Percentiles rank a stretch among this genome's conserved stretches.
Conservation (phyloP, 345 rosid species). For the Eucalyptus urophylla region DNA sequence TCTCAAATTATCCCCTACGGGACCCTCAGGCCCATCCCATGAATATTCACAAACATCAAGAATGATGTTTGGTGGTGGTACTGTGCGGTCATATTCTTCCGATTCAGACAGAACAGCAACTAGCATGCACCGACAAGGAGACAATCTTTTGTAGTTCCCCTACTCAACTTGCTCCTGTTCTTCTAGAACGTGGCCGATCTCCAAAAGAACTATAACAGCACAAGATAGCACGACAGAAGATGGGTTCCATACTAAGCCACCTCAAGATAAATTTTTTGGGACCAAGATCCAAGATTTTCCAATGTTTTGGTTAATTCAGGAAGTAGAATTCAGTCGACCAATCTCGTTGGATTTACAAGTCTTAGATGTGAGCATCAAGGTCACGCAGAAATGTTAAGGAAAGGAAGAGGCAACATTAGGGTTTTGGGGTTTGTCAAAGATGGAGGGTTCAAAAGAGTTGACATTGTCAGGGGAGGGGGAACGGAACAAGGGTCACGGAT, state of each 20-base stretch:
- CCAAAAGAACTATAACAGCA: neutral
- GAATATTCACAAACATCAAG: neutral
- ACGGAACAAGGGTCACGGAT: neutral
- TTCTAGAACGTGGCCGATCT: neutral
- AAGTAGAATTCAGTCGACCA: neutral
- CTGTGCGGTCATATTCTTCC: neutral
- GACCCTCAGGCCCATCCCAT: neutral
- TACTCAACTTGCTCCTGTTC: neutral
- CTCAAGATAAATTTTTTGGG: neutral
- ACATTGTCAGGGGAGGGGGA: neutral
- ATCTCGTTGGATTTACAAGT: neutral
- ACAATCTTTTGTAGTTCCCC: neutral
- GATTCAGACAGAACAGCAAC: neutral
- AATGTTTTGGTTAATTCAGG: neutral
- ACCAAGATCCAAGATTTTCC: neutral
- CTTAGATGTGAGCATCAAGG: neutral
- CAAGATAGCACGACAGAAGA: neutral
- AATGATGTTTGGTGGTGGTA: neutral
- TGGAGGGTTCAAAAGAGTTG: neutral
- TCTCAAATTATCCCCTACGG: neutral
- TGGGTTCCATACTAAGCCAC: neutral
- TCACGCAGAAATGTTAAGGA: neutral
- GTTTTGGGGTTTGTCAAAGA: neutral
- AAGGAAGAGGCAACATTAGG: neutral
- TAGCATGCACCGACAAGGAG: neutral